Evolutionary conservation across 331 rosid species (phyloP).

Genomic region (Stylosanthes scabra): DNA sequence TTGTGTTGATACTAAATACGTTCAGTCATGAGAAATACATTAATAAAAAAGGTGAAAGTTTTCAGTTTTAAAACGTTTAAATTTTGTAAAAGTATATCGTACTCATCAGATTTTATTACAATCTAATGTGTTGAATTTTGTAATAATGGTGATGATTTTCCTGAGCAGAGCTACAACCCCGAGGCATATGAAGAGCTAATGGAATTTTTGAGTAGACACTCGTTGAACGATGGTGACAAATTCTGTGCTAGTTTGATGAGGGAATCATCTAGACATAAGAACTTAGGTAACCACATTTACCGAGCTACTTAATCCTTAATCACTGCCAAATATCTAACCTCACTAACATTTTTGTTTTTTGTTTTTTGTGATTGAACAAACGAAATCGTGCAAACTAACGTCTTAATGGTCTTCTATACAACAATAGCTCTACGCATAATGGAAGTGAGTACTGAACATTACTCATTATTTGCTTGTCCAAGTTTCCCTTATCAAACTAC

Average conservation of each 20-base stretch:
- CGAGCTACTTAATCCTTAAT: conserved; percentile 29
- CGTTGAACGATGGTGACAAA: conserved; percentile 87
- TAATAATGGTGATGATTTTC: conserved; percentile 27
- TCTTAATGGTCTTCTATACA: conserved; percentile 28
- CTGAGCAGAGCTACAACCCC: conserved; percentile 77
- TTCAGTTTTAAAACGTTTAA: not conserved
- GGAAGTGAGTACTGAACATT: conserved; percentile 63
- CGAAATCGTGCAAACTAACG: conserved; percentile 28
- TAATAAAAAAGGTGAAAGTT: not conserved
- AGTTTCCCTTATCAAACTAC: conserved; percentile 17
- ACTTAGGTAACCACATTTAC: conserved; percentile 55
- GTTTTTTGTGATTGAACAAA: conserved; percentile 32
- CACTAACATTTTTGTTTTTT: not conserved
- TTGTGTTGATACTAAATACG: not conserved
- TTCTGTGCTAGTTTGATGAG: conserved; percentile 83
- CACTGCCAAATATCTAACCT: conserved; percentile 25
- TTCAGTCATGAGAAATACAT: not conserved
- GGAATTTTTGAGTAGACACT: conserved; percentile 71
- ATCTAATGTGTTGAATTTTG: not conserved
- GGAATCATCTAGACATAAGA: conserved; percentile 87
- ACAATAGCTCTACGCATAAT: conserved; percentile 81
- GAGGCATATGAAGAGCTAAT: conserved; percentile 86
- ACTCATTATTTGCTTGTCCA: conserved; percentile 2
- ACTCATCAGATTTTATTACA: not conserved
- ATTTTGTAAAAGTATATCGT: no score